A percentile compares a stretch with the other conserved stretches of the same genome.
These are phyloP conservation scores for Dittrichia graveolens DNA, from an alignment of 129 eudicot species.

Conservation along the genomic window DNA sequence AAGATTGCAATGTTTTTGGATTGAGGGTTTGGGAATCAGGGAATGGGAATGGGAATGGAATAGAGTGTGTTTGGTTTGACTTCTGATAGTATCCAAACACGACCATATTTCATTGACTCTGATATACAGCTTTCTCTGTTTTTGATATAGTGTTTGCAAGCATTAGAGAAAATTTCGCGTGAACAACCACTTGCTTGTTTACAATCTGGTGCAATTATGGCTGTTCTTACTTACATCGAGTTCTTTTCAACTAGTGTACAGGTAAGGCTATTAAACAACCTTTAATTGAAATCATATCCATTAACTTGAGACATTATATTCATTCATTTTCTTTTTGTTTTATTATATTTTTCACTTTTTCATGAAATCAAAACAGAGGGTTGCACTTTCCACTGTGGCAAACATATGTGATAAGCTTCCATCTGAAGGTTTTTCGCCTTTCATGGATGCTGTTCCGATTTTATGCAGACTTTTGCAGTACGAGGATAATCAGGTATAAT, in stretches of 20 bases:
- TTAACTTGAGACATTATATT: conserved; percentile 16
- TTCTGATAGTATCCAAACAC: neutral
- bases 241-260: conserved; percentile 92
- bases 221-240: conserved; percentile 76
- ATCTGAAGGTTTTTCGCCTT: conserved; percentile 61
- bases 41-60: neutral
- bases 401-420: conserved; percentile 83
- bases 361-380: conserved; percentile 52
- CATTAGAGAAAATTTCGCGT: conserved; percentile 83
- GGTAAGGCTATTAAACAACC: conserved; percentile 39
- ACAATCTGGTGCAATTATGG: conserved; percentile 83
- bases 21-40: neutral
- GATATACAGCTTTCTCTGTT: neutral
- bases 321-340: conserved; percentile 1
- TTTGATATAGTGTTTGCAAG: conserved; percentile 85
- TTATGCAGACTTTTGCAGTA: conserved; percentile 89
- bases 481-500: conserved; percentile 78
- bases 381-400: conserved; percentile 83
- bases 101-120: neutral
- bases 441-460: conserved; percentile 90
- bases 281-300: neutral
- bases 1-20: neutral
- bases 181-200: conserved; percentile 89
- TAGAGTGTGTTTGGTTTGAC: neutral
- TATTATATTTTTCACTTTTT: neutral